phyloP scores from a whole-genome alignment of 768 basidiomycete species.

The Kwoniella dejecticola region DNA sequence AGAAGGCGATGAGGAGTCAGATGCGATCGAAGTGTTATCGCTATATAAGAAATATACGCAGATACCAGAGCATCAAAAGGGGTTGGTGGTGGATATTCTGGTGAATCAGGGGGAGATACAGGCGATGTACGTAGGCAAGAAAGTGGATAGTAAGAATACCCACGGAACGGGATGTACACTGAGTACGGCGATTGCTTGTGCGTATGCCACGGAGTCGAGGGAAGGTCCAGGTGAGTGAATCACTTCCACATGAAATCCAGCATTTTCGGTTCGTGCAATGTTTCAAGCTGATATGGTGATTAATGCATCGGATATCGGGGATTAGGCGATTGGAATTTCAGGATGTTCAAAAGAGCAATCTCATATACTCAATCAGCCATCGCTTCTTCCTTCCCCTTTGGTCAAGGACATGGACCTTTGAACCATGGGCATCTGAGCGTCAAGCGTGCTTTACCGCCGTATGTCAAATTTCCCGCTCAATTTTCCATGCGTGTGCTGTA shows the following conservation, averaged over 20 bases:
- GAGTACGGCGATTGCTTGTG: constrained; percentile 74
- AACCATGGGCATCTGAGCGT: constrained; percentile 75
- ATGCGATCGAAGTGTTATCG: constrained; percentile 39
- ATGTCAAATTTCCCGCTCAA: constrained; percentile 53
- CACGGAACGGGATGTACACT: constrained; percentile 94
- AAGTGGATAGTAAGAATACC: constrained; percentile 58
- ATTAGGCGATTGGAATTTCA: constrained; percentile 31
- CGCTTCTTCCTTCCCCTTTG: constrained; percentile 67
- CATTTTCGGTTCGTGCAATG: no score
- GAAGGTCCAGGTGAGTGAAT: constrained; percentile 16
- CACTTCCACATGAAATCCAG: no score
- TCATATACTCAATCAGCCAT: constrained; percentile 77
- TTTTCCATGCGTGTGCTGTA: neutral
- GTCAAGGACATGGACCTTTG: constrained; percentile 77
- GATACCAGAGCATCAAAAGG: constrained; percentile 58
- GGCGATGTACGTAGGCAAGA: constrained; percentile 33
- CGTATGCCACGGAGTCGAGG: constrained; percentile 12
- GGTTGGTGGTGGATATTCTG: constrained; percentile 49
- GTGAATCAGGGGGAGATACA: constrained; percentile 15
- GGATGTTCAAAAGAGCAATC: constrained; percentile 66
- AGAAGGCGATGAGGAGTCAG: constrained; percentile 41
- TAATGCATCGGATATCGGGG: no score
- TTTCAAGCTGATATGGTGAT: no score
- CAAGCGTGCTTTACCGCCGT: constrained; percentile 62
- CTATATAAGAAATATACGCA: constrained; percentile 56